Base-by-base conservation (phyloP, 169 alveolate genomes). In the Plasmodium berghei region DNA sequence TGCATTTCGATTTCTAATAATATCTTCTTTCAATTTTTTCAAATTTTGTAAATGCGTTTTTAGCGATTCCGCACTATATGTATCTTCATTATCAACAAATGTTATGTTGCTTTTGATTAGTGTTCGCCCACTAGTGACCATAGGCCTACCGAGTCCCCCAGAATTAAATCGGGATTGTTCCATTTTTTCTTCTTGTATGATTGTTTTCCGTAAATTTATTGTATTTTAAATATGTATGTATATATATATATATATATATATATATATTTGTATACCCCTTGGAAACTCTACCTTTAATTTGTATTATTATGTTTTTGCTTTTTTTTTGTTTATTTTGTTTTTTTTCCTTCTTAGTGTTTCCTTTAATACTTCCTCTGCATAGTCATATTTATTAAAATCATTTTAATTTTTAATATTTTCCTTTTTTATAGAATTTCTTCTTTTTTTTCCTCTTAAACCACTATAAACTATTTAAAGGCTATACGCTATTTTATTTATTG, bases 31-130 rank as follows among this genome's bases (percentile, higher is more conserved):
- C 45, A 83, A 24, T 24, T 8, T 16, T 66, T 83, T 83, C 54
- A 83, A 48, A 83, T 67, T 73, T 67, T 69, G 54, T 28, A 67
- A 22, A 67, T 83, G 90, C 14, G 22, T 22, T 71, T 56, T 83
- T 20, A 83, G 46, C 40, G 67, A 16, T 45, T 83, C 85, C 16
- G 49, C 5, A 59, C 67, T 48, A 26, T 83, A 66, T n/a, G 66
- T 67, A 67, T 67, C 69, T 1, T 58, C 83, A 14, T 83, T 34
- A 9, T 70, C 90, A 9, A 77, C 42, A 56, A 77, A 77, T 42
- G 49, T 77, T 48, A 64, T 52, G 45, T 77, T 62, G 49, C 20
- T 40, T 63, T 52, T 77, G 48, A 63, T 77, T 58, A 77, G 16
- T 1, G 42, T 18, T 48, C 34, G 48, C 46, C 34, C 58, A 40